Evolutionary conservation across 805 yeast genomes (phyloP).

Genomic region (Teunomyces barrocoloradensis): DNA sequence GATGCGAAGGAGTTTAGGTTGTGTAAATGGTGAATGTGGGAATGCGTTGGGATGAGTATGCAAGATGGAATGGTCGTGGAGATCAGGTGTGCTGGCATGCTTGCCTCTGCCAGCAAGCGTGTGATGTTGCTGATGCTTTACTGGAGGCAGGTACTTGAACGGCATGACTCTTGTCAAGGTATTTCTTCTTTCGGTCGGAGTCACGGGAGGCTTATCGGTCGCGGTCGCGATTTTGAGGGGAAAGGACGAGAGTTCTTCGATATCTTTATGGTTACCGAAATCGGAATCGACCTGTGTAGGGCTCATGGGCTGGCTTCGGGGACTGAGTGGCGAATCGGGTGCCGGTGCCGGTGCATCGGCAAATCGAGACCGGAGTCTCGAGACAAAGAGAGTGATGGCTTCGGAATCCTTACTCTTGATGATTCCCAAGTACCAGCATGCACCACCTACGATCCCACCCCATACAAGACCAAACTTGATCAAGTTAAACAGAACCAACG

Average conservation of each 20-base stretch:
- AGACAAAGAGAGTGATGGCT: constrained; percentile 3
- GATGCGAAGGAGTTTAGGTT: constrained; percentile 16
- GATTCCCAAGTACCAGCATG: constrained; percentile 32
- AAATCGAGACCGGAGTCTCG: constrained; percentile 3
- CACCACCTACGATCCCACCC: constrained; percentile 21
- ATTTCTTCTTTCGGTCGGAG: constrained; percentile 11
- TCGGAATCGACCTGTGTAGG: background rate
- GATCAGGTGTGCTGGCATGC: constrained; percentile 18
- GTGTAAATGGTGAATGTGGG: background rate
- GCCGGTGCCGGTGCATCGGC: background rate
- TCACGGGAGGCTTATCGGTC: background rate
- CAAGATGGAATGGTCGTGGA: constrained; percentile 6
- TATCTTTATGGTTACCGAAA: background rate
- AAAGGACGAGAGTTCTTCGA: background rate
- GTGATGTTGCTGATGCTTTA: background rate
- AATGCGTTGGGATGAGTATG: background rate
- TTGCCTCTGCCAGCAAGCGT: background rate
- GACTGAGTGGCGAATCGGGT: background rate
- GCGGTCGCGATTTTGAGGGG: background rate
- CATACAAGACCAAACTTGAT: constrained; percentile 23
- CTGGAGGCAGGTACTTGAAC: constrained; percentile 10
- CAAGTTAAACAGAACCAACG: constrained; percentile 15
- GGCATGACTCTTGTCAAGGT: constrained; percentile 24
- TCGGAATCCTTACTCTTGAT: constrained; percentile 14
- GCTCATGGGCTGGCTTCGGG: background rate